Evolutionary conservation across 345 rosid genomes (phyloP), one percentile per base, ranked within the genome.

Genomic region (Boechera retrofracta): DNA sequence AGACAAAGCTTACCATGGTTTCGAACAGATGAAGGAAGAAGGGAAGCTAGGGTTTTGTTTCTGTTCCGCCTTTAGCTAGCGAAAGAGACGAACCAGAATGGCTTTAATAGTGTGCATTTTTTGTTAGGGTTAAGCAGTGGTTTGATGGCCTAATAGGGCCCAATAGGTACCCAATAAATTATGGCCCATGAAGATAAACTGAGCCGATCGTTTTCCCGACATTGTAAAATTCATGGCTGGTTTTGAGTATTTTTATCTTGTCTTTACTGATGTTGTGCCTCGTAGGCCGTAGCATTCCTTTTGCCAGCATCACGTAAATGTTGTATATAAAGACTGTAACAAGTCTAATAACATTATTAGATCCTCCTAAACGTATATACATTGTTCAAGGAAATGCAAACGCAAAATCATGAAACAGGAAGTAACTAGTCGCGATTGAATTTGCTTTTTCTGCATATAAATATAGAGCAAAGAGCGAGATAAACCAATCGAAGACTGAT

Each of bases 1-100:
- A 42, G 49, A 74, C n/a, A 33, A 12, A 57, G 59, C 74, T 68
- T 69, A 76, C 79, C 79, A 76, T 76, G 74, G 62, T 68, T 76
- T 31, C 64, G 39, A 68, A 59, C 28, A 13, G 53, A 51, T 1
- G 13, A 4, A 41, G 49, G 29, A 15, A 56, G 18, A 10, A 41
- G 36, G n/a, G n/a, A 70, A 55, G 74, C 64, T 75, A 75, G 79
- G 74, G 74, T 49, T 75, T 26, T 39, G 4, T 35, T 28, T 24
- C 3, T 7, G 68, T 24, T 67, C 60, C 55, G 68, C 49, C 49
- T 45, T 45, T 0, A 36, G 60, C 66, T 39, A 48, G 44, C 41
- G 38, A 54, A 7, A 42, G 55, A 13, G 58, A 48, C 5, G 67
- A 35, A 59, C 6, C 44, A 60, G 60, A 76, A 67, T 39, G 45